Conservation (phyloP, 257 asterid genomes). For the Pogostemon cablin region DNA sequence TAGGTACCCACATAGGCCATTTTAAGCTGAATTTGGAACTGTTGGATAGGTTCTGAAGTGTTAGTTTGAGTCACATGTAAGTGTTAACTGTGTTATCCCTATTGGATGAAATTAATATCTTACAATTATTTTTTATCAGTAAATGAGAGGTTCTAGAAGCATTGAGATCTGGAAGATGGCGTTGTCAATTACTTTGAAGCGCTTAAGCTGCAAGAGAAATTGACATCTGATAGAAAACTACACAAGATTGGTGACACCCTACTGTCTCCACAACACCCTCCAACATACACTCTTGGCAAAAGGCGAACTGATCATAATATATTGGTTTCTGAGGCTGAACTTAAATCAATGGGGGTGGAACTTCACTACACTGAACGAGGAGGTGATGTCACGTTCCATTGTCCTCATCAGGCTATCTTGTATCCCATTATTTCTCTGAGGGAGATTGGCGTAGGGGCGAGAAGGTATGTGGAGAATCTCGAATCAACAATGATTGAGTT, state of each 20-base stretch:
- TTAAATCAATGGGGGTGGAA: conserved; percentile 63
- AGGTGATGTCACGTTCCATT: conserved; percentile 84
- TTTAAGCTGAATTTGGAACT: background rate
- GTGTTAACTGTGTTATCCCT: background rate
- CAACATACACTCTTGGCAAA: conserved; percentile 77
- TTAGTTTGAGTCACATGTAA: background rate
- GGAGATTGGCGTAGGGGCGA: conserved; percentile 66
- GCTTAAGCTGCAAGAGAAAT: conserved; percentile 65
- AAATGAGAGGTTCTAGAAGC: conserved; percentile 41
- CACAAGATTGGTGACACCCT: conserved; percentile 50
- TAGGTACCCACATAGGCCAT: background rate
- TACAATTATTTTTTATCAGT: conserved; percentile 21
- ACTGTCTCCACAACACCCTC: conserved; percentile 74
- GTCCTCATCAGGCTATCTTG: conserved; percentile 71
- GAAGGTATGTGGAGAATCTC: conserved; percentile 71
- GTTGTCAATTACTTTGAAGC: conserved; percentile 57
- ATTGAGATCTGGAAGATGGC: conserved; percentile 68
- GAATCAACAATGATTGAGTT: conserved; percentile 69
- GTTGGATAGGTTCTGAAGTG: background rate
- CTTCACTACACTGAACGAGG: conserved; percentile 72
- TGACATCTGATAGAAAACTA: conserved; percentile 54
- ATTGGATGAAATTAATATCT: conserved; percentile 16
- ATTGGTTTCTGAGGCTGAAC: conserved; percentile 56
- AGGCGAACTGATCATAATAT: conserved; percentile 62
- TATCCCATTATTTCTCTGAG: conserved; percentile 68